Base-by-base conservation (phyloP, 176 grass and related monocot species). In the Carex scoparia region DNA sequence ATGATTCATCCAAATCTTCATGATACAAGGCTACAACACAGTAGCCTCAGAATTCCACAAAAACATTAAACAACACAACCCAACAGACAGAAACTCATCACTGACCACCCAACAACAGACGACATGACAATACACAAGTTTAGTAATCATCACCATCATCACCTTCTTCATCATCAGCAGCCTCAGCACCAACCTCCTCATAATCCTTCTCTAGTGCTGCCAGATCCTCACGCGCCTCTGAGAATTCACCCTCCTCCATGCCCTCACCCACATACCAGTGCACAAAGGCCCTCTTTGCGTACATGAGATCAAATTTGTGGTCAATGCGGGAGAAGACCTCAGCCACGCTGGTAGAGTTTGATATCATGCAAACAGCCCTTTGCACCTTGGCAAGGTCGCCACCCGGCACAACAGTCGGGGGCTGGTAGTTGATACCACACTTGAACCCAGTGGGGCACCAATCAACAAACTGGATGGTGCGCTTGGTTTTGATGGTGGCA, bases 221-320 rank as follows among this genome's bases (percentile, higher is more conserved):
- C 7, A 81, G 56, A 65, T 81, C 79, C 79, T 81, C 79, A 61
- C 79, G 57, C 5, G 79, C 79, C 59, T 81, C 79, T 3, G 79
- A 81, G 61, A 81, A 81, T 59, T 81, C 79, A 48, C 79, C 79
- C 37, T 81, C 79, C 79, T 81, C 79, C 79, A 81, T 81, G 60
- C 79, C 79, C 33, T 81, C 79, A 65, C 79, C 79, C 0, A 81
- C 79, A 16, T 81, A 81, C 79, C 79, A 81, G 54, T 81, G 79
- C 9, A 81, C 79, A 30, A 81, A 81, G 1, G 79, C 79, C 32
- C 79, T 81, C 55, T 81, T 81, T 0, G 79, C 79, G 0, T 78
- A 78, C 74, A 78, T 78, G 74, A 78, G 74, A 78, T 78, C 74
- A 33, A 78, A 78, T 23, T 81, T 81, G 30, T 81, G 79, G 23